These are phyloP conservation scores for Eimeria praecox DNA, from an alignment of 169 alveolate genomes.

Conservation along the genomic window DNA sequence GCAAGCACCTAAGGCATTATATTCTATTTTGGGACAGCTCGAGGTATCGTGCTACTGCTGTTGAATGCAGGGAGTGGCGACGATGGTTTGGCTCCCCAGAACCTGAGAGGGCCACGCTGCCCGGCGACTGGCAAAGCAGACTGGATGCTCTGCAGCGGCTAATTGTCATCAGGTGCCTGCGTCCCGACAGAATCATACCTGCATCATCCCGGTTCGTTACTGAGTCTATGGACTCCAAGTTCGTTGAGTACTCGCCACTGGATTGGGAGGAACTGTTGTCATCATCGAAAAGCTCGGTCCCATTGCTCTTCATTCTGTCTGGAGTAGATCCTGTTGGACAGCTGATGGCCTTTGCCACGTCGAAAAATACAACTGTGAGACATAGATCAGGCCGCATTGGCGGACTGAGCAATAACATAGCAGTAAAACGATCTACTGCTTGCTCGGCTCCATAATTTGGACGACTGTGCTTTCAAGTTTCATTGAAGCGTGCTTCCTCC, in stretches of 20 bases:
- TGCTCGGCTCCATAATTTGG: neutral
- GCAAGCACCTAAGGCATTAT: neutral
- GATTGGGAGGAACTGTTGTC: slow-evolving; percentile 92
- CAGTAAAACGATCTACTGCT: neutral
- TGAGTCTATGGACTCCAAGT: slow-evolving; percentile 92
- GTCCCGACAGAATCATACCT: slow-evolving; percentile 96
- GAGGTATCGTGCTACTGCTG: neutral
- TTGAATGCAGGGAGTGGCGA: slow-evolving; percentile 80
- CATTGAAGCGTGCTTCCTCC: neutral
- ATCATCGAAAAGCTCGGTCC: slow-evolving; percentile 90
- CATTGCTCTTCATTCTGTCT: slow-evolving; percentile 94
- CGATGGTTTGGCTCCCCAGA: slow-evolving; percentile 88
- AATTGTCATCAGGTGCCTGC: slow-evolving; percentile 92
- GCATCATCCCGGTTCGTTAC: slow-evolving; percentile 93
- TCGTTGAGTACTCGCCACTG: slow-evolving; percentile 94
- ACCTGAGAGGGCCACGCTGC: slow-evolving; percentile 95
- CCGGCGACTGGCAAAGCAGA: slow-evolving; percentile 98
- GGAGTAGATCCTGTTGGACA: slow-evolving; percentile 96
- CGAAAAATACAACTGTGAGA: slow-evolving; percentile 70
- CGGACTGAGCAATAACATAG: neutral
- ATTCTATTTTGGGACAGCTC: neutral
- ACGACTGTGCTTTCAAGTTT: neutral
- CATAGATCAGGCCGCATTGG: neutral
- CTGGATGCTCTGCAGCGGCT: slow-evolving; percentile 93
- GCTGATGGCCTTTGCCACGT: slow-evolving; percentile 91